phyloP scores from a whole-genome alignment of 306 rosid species.

The Potentilla sterilis region DNA sequence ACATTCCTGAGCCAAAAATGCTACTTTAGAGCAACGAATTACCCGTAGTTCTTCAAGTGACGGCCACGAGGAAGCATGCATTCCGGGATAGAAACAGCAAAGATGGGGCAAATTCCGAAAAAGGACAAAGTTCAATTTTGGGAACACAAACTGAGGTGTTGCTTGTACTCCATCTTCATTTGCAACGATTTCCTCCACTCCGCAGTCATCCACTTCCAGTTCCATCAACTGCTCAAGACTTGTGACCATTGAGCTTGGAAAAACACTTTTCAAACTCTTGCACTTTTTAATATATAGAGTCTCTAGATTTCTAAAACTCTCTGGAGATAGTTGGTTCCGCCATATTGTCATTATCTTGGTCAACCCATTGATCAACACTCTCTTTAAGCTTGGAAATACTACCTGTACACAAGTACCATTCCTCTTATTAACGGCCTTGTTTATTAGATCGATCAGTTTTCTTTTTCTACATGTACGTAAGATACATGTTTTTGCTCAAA shows the following conservation, averaged over 20 bases:
- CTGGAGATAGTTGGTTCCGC: not conserved
- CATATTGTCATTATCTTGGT: not conserved
- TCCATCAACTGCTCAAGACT: constrained; percentile 17
- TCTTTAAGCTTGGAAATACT: not conserved
- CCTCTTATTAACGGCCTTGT: not conserved
- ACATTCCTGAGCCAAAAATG: not conserved
- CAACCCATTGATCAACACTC: accelerated
- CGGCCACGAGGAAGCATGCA: constrained; percentile 20
- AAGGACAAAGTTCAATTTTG: not conserved
- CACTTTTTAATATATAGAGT: constrained; percentile 23
- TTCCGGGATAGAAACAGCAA: constrained; percentile 13
- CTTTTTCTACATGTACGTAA: not conserved
- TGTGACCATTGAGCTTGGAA: constrained; percentile 25
- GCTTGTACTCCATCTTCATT: constrained; percentile 8
- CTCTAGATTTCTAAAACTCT: not conserved
- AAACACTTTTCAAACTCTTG: constrained; percentile 16
- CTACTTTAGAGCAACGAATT: accelerated
- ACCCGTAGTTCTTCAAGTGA: not conserved
- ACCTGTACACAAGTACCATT: not conserved
- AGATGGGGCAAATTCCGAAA: constrained; percentile 11
- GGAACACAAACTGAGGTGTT: constrained; percentile 7
- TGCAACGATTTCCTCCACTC: constrained; percentile 23
- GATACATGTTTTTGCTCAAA: no score
- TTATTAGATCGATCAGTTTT: no score
- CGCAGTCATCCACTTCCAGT: constrained; percentile 23